Percentiles rank a stretch among this genome's conserved stretches.
phyloP scores from a whole-genome alignment of 441 rosid genomes.

The Codiaeum variegatum region DNA sequence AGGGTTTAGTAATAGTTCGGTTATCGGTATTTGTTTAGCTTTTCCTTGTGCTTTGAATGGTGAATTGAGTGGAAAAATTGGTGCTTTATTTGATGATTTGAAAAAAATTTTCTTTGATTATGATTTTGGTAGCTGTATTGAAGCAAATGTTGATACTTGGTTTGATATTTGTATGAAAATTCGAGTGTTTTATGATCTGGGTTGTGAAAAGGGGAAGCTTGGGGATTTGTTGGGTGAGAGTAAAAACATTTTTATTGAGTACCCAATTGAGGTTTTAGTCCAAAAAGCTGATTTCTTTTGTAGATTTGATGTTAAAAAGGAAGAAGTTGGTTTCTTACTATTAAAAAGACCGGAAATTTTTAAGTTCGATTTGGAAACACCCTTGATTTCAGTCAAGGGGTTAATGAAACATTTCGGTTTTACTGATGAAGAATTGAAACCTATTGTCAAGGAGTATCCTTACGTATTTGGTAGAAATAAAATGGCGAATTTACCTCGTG shows the following conservation, averaged over 20 bases:
- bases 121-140: constrained; percentile 31
- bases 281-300: constrained; percentile 39
- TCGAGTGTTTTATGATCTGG: constrained; percentile 44
- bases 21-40: constrained; percentile 57
- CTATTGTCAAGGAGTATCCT: constrained; percentile 33
- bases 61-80: constrained; percentile 30
- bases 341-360: constrained; percentile 41
- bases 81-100: constrained; percentile 37
- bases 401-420: constrained; percentile 49
- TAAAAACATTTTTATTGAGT: constrained; percentile 36
- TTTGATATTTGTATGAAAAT: constrained; percentile 39
- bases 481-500: constrained; percentile 60
- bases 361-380: constrained; percentile 39
- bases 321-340: constrained; percentile 46
- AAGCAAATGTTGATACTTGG: constrained; percentile 51
- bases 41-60: constrained; percentile 44
- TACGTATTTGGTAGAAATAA: constrained; percentile 50
- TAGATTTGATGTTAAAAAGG: constrained; percentile 41
- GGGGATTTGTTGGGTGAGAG: constrained; percentile 46
- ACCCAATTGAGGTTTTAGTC: constrained; percentile 34
- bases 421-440: constrained; percentile 33
- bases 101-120: constrained; percentile 42
- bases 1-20: constrained; percentile 37
- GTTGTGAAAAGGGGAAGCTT: constrained; percentile 39
- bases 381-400: constrained; percentile 40